A percentile compares a stretch with the other conserved stretches of the same genome.
These are phyloP conservation scores for Tausonia pullulans DNA, from an alignment of 1,284 basidiomycete genomes.

Conservation along the genomic window DNA sequence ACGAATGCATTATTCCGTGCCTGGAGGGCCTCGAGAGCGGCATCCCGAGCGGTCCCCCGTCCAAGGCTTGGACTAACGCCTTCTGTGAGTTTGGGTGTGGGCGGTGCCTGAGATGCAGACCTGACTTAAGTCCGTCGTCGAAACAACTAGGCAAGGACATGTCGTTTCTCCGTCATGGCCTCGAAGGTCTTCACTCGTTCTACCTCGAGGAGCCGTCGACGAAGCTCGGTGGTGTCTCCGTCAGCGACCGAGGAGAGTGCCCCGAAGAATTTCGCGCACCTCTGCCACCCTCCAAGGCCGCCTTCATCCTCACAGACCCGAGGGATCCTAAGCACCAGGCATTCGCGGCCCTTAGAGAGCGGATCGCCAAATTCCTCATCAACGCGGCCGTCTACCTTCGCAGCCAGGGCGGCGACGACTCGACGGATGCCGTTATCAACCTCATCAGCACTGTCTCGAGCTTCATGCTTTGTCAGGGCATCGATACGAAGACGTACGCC, in stretches of 20 bases:
- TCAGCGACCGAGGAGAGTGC: conserved; percentile 37
- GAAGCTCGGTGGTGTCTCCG: conserved; percentile 26
- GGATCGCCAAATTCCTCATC: conserved; percentile 60
- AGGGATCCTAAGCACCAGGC: conserved; percentile 63
- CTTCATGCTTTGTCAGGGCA: conserved; percentile 16
- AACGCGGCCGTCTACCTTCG: conserved; percentile 57
- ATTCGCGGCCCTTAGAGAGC: conserved; percentile 48
- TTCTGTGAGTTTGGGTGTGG: conserved; percentile 47
- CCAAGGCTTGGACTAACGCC: conserved; percentile 67
- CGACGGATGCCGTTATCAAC: conserved; percentile 71
- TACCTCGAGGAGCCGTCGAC: conserved; percentile 29
- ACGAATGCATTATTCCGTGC: conserved; percentile 54
- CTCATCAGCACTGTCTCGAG: conserved; percentile 30
- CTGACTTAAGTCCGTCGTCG: too few species aligned
- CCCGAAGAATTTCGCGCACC: conserved; percentile 50
- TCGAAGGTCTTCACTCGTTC: conserved; percentile 26
- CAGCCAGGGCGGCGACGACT: conserved; percentile 73
- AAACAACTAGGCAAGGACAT: background rate
- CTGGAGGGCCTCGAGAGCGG: conserved; percentile 52
- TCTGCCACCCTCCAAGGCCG: conserved; percentile 53
- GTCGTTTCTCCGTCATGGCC: conserved; percentile 26
- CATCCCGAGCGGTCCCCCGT: conserved; percentile 50
- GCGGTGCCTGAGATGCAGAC: too few species aligned
- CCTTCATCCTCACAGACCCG: conserved; percentile 63
- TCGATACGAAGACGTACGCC: conserved; percentile 12